Evolutionary conservation across 495 filamentous ascomycete species (phyloP), one percentile per base, ranked within the genome.

Genomic region (Cercophora newfieldiana): DNA sequence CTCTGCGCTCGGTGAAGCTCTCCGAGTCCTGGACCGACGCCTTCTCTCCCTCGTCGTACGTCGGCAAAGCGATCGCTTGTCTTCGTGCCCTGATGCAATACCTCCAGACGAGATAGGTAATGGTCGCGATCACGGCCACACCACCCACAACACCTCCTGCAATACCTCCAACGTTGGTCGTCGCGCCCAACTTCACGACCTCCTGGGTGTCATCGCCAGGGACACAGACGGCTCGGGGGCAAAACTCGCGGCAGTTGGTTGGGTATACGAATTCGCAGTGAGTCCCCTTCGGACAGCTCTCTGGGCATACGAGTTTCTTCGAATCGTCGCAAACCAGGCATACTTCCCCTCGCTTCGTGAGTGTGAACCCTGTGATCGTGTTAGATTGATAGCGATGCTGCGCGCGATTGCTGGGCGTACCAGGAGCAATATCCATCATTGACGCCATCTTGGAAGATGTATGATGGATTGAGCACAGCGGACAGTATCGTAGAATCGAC

Each of bases 91-190:
- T 93, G 69, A 97, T 90, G 71, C 89, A 91, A 75, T 91, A 94
- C 74, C 86, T 90, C 89, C 91, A 98, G 6, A 97, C 82, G 47
- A 97, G 74, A 68, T 90, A 96, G 6, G 88, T 90, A 33, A 93
- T 70, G 25, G 91, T 72, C 22, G 82, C 90, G 30, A 97, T 80
- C 14, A 84, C 83, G 18, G 82, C 84, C 1, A 97, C 69, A 69
- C 90, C 93, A 63, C 91, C 92, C 33, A 97, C 77, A 28, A 96
- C 91, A 63, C 93, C 91, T 71, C 91, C 92, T 19, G 90, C 90
- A 68, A 97, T 95, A 29, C 92, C 90, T 44, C 91, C 91, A 1
- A 89, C 83, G 64, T 92, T 90, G 21, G 88, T 85, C 3, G 86
- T 82, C 14, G 78, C 71, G 50, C 69, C 24, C 14, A 19, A 54